These are phyloP conservation scores for Suhomyces wounanorum DNA, from an alignment of 1,139 yeast species.

Conservation along the genomic window DNA sequence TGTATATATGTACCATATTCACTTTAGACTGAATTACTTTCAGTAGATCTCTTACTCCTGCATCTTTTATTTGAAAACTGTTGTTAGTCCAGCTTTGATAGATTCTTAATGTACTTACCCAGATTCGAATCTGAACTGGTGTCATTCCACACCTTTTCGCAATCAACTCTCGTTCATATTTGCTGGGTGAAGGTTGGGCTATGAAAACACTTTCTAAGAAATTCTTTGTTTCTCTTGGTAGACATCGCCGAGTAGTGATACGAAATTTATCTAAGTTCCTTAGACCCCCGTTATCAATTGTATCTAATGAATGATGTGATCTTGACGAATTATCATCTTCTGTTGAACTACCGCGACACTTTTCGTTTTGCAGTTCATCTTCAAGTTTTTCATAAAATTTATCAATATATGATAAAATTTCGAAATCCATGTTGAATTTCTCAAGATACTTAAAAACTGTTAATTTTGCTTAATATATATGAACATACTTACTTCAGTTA, in stretches of 20 bases:
- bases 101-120: slow-evolving; percentile 25
- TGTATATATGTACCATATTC: slow-evolving; percentile 4
- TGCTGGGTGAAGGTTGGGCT: slow-evolving; percentile 23
- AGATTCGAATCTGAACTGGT: slow-evolving; percentile 32
- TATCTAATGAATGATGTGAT: too few relatives aligned
- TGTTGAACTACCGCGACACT: too few relatives aligned
- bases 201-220: slow-evolving; percentile 11
- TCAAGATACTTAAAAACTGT: too few relatives aligned
- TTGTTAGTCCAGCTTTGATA: slow-evolving; percentile 12
- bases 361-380: too few relatives aligned
- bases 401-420: background rate
- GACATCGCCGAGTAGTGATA: background rate
- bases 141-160: slow-evolving; percentile 30
- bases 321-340: too few relatives aligned
- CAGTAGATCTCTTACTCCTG: too few relatives aligned
- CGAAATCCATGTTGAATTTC: background rate
- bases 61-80: slow-evolving; percentile 33
- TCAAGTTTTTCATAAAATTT: background rate
- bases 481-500: too few relatives aligned
- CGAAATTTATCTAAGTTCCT: too few relatives aligned
- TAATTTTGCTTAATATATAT: too few relatives aligned
- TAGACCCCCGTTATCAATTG: too few relatives aligned
- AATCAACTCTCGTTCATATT: slow-evolving; percentile 28
- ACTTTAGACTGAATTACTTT: too few relatives aligned
- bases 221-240: background rate